Percentiles rank a stretch among this genome's conserved stretches.
Conservation (phyloP, 2,329 filamentous ascomycete species). For the Mollisia scopiformis region DNA sequence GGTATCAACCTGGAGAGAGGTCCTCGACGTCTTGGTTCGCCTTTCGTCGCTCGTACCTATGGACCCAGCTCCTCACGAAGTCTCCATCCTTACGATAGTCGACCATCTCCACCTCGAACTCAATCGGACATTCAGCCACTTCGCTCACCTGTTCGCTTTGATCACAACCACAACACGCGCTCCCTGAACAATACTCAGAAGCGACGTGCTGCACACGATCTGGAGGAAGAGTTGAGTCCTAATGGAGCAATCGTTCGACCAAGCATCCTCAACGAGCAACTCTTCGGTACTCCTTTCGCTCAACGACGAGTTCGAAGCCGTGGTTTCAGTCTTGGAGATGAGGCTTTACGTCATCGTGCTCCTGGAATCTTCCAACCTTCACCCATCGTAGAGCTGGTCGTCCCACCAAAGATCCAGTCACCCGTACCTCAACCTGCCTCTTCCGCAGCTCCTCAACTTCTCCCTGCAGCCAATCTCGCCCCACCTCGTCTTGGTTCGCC, state of each 20-base stretch:
- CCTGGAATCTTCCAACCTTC: slow-evolving; percentile 27
- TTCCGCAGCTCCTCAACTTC: slow-evolving; percentile 30
- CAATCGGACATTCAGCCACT: slow-evolving; percentile 24
- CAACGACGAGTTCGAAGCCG: slow-evolving; percentile 35
- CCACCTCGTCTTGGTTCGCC: slow-evolving; percentile 58
- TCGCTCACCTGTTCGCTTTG: slow-evolving; percentile 34
- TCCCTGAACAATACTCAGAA: slow-evolving; percentile 35
- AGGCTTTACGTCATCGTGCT: slow-evolving; percentile 25
- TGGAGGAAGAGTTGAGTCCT: slow-evolving; percentile 32
- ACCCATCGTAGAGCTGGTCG: not conserved
- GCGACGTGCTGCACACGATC: slow-evolving; percentile 32
- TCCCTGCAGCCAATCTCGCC: slow-evolving; percentile 36
- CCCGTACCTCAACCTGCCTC: slow-evolving; percentile 8
- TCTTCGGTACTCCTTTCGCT: slow-evolving; percentile 32
- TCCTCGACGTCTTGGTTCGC: slow-evolving; percentile 30
- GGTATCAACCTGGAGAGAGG: slow-evolving; percentile 7
- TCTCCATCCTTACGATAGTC: slow-evolving; percentile 13
- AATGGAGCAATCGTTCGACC: slow-evolving; percentile 31
- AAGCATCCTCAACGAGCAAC: slow-evolving; percentile 34
- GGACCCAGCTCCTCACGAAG: slow-evolving; percentile 60
- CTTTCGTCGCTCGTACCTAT: slow-evolving; percentile 60
- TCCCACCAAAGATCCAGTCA: not conserved
- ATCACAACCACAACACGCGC: slow-evolving; percentile 25
- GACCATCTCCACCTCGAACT: slow-evolving; percentile 18
- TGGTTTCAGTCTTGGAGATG: slow-evolving; percentile 38